Base-by-base conservation (phyloP, 805 yeast species). In the Schwanniomyces pseudopolymorphus region DNA sequence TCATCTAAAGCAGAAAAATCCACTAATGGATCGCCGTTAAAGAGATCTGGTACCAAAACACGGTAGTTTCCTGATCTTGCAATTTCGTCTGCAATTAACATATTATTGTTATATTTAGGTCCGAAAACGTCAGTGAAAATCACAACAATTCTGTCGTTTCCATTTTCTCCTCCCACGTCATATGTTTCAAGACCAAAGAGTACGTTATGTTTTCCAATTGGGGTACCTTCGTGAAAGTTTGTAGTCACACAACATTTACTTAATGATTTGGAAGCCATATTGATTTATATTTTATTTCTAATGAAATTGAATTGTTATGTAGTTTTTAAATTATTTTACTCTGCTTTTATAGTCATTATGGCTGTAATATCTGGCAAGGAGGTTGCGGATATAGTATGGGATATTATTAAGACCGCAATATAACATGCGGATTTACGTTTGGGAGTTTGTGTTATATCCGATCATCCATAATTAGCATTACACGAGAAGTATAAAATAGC, bases 21-120 rank as follows among this genome's bases (percentile, higher is more conserved):
- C 11, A 24, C 40, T 17, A 49, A 37, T 5, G 64, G 61, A 43
- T 65, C 71, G 35, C 52, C 52, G 36, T 58, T 49, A 44, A 66
- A 59, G 40, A 64, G 55, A 51, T 66, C 71, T 10, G 71, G 71
- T 39, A 66, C 36, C 35, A 60, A 48, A 1, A 65, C 69, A 47
- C 55, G 57, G 39, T 59, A 51, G 11, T 49, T 42, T 6, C 48
- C 46, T 13, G 36, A 10, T 11, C 43, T 39, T 27, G 56, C 37
- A 21, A 66, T 49, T 31, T 52, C 46, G 48, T 66, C 70, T 9
- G 69, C 71, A 36, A 63, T 53, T 53, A 66, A 57, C 43, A 49
- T 53, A 33, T 53, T 54, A 53, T 66, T 66, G 48, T 58, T 58
- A 49, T 53, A 54, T 44, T 54, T 57, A 59, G 64, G 44, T 27